A percentile compares a stretch with the other conserved stretches of the same genome.
phyloP scores from a whole-genome alignment of 495 filamentous ascomycete genomes.

The Podospora didyma region DNA sequence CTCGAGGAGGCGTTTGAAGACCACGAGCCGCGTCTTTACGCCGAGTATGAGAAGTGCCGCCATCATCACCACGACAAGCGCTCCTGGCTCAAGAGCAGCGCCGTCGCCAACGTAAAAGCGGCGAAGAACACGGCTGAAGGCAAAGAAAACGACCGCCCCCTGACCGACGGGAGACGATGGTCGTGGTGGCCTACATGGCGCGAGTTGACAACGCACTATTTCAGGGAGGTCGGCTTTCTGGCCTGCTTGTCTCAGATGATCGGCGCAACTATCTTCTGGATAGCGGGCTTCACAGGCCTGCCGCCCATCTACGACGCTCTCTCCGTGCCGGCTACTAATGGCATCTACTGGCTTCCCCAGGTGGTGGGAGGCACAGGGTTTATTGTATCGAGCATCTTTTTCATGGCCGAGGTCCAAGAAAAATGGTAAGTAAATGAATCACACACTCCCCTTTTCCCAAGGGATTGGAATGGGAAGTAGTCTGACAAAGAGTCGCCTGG shows the following conservation, averaged over 20 bases:
- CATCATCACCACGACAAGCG: conserved; percentile 50
- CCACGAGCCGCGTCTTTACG: conserved; percentile 24
- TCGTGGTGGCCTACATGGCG: conserved; percentile 56
- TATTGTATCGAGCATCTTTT: conserved; percentile 54
- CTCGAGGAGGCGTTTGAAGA: conserved; percentile 46
- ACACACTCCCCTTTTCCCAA: no score
- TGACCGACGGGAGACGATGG: conserved; percentile 32
- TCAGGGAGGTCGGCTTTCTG: conserved; percentile 66
- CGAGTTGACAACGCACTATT: conserved; percentile 59
- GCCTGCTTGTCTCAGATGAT: conserved; percentile 56
- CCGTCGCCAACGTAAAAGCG: not conserved
- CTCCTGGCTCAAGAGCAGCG: conserved; percentile 10
- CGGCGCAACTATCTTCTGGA: conserved; percentile 66
- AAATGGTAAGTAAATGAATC: conserved; percentile 55
- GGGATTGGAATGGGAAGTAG: no score
- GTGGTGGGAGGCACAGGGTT: conserved; percentile 64
- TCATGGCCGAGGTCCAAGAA: conserved; percentile 67
- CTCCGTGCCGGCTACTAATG: conserved; percentile 30
- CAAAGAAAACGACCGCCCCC: not conserved
- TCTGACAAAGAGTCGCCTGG: not conserved
- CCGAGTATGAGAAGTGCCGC: conserved; percentile 32
- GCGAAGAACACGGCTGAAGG: not conserved
- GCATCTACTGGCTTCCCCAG: conserved; percentile 65
- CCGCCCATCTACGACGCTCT: conserved; percentile 52
- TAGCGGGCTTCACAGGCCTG: conserved; percentile 61